These are phyloP conservation scores for Platismatia glauca DNA, from an alignment of 495 filamentous ascomycete genomes.

Conservation along the genomic window DNA sequence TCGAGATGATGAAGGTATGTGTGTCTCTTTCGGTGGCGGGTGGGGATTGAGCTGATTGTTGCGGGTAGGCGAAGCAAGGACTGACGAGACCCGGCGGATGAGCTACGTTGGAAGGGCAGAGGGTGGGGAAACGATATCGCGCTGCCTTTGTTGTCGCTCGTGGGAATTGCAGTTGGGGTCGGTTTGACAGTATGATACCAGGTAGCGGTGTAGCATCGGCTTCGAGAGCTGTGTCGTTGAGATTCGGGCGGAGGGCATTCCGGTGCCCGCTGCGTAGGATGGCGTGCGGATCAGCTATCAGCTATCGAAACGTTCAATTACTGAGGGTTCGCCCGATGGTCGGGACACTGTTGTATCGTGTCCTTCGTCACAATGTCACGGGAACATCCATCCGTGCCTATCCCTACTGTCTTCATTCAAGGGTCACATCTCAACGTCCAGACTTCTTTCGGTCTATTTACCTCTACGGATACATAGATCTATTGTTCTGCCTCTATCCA, in stretches of 20 bases:
- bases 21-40: neutral
- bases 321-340: no score
- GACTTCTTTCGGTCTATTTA: no score
- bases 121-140: neutral
- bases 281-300: neutral
- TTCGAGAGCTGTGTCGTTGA: neutral
- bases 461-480: no score
- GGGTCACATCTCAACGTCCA: no score
- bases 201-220: neutral
- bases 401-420: no score
- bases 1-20: conserved; percentile 77
- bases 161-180: no score
- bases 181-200: neutral
- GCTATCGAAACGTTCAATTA: neutral
- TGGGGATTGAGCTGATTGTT: neutral
- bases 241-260: neutral
- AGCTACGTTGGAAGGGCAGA: neutral
- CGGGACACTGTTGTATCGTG: no score
- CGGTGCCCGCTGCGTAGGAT: neutral
- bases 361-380: no score
- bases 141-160: neutral
- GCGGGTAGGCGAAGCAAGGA: conserved; percentile 10
- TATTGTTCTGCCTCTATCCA: no score
- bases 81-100: conserved; percentile 12
- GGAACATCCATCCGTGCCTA: no score